Evolutionary conservation across 2,329 filamentous ascomycete species (phyloP).

Genomic region (Cordyceps farinosa): DNA sequence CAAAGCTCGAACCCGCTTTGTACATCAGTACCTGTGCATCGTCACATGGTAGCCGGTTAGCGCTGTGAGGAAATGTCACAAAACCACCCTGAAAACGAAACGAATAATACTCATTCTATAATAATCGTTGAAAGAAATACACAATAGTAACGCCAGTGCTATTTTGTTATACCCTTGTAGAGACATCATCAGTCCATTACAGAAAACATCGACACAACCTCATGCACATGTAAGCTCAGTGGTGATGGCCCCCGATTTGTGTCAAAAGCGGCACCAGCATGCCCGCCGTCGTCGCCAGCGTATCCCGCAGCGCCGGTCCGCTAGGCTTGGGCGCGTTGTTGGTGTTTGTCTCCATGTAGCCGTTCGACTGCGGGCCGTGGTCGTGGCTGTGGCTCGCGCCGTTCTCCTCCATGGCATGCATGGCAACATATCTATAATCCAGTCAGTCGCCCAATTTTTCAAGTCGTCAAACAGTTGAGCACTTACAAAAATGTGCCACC

Average conservation of each 20-base stretch:
- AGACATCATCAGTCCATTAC: neutral
- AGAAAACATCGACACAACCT: too few relatives aligned
- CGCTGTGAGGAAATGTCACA: neutral
- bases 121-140: neutral
- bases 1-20: too few relatives aligned
- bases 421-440: constrained; percentile 76
- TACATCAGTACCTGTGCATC: neutral
- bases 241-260: constrained; percentile 73
- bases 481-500: constrained; percentile 91
- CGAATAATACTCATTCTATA: neutral
- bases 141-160: neutral
- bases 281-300: constrained; percentile 65
- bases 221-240: constrained; percentile 5
- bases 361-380: constrained; percentile 47
- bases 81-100: neutral
- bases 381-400: constrained; percentile 50
- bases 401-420: constrained; percentile 95
- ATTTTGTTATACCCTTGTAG: neutral
- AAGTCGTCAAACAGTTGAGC: neutral
- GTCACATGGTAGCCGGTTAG: neutral
- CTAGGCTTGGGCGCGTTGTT: constrained; percentile 47
- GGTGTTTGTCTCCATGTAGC: constrained; percentile 49
- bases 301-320: constrained; percentile 63
- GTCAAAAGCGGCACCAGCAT: constrained; percentile 77
- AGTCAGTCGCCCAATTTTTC: constrained; percentile 20